Conservation (phyloP, 148 eudicot genomes). For the Rhododendron simsii region DNA sequence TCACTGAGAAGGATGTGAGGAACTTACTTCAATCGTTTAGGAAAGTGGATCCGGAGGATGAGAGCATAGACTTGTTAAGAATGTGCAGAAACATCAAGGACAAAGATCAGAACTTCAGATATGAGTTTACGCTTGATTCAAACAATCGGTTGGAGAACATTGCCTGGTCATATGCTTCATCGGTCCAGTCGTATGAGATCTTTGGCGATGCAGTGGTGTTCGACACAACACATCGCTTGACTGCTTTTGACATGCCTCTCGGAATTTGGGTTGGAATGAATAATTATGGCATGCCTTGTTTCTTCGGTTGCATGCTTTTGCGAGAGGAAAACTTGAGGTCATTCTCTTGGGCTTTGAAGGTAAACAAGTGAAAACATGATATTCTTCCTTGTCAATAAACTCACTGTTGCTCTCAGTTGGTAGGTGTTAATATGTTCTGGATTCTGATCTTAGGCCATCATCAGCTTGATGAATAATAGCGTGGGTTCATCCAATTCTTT, state of each 20-base stretch:
- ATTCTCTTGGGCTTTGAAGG: constrained; percentile 83
- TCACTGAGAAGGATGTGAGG: constrained; percentile 93
- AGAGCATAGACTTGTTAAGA: constrained; percentile 71
- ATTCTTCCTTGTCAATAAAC: background rate
- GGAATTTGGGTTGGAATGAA: constrained; percentile 81
- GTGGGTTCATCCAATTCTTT: background rate
- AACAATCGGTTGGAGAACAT: constrained; percentile 76
- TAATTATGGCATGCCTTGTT: constrained; percentile 82
- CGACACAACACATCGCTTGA: constrained; percentile 76
- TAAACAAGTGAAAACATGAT: constrained; percentile 22
- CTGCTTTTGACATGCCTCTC: constrained; percentile 79
- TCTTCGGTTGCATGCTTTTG: constrained; percentile 71
- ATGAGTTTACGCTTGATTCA: constrained; percentile 72
- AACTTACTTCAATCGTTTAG: constrained; percentile 88
- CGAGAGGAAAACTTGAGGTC: constrained; percentile 71
- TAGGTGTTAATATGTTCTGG: background rate
- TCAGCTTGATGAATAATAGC: background rate
- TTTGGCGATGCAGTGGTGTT: constrained; percentile 94
- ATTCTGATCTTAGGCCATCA: background rate
- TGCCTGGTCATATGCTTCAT: constrained; percentile 95
- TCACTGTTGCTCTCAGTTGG: background rate
- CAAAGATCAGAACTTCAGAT: constrained; percentile 77
- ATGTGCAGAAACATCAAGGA: constrained; percentile 91
- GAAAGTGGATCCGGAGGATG: constrained; percentile 78
- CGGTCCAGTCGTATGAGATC: constrained; percentile 69